These are phyloP conservation scores for Moricandia arvensis DNA, from an alignment of 345 rosid species.

Conservation along the genomic window DNA sequence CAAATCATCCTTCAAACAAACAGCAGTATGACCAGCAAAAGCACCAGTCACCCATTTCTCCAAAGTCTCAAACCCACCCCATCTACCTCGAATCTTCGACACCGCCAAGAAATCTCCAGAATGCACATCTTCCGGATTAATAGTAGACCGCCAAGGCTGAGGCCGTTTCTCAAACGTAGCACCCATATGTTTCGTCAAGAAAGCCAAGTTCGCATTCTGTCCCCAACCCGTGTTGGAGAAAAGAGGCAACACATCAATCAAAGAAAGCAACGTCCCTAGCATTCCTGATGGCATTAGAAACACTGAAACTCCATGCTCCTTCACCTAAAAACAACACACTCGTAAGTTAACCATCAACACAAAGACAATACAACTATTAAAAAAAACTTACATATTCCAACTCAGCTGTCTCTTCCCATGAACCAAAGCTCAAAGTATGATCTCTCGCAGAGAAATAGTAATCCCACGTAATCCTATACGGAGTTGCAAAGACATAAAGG, in stretches of 20 bases:
- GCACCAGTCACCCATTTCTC: constrained; percentile 99
- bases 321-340: constrained; percentile 61
- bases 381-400: constrained; percentile 74
- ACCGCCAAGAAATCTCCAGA: constrained; percentile 91
- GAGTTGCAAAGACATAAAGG: constrained; percentile 95
- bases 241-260: constrained; percentile 84
- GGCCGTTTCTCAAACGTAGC: constrained; percentile 83
- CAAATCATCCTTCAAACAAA: constrained; percentile 86
- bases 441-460: constrained; percentile 82
- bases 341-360: not conserved
- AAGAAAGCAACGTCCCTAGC: constrained; percentile 84
- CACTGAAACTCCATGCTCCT: constrained; percentile 88
- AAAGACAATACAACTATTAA: not conserved
- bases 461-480: constrained; percentile 94
- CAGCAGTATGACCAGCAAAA: constrained; percentile 98
- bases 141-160: constrained; percentile 64
- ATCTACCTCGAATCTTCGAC: constrained; percentile 93
- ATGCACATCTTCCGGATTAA: constrained; percentile 78
- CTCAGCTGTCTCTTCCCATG: constrained; percentile 92
- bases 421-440: constrained; percentile 75
- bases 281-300: constrained; percentile 98
- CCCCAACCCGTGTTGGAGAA: constrained; percentile 94
- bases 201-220: constrained; percentile 82
- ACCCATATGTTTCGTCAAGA: constrained; percentile 85
- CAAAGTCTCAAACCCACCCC: constrained; percentile 98